A percentile compares a stretch with the other conserved stretches of the same genome.
Conservation (phyloP, 108 stramenopile species). For the Fistulifera solaris region DNA sequence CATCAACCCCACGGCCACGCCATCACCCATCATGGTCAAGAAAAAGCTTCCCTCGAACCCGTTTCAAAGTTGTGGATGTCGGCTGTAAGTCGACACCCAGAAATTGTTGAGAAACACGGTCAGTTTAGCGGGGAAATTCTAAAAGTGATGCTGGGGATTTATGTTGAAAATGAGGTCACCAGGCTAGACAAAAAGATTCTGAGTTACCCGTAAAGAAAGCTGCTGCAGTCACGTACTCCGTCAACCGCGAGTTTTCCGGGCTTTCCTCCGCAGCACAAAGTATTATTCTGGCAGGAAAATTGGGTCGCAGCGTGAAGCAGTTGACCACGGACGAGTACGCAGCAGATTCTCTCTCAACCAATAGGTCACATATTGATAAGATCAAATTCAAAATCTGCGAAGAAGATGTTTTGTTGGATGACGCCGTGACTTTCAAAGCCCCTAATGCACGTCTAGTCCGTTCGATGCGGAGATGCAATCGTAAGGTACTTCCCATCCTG, state of each 20-base stretch:
- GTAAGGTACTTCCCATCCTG: slow-evolving; percentile 56
- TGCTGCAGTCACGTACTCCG: background rate
- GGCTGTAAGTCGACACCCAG: slow-evolving; percentile 56
- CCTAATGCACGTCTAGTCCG: slow-evolving; percentile 69
- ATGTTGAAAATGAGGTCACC: background rate
- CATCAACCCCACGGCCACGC: too few species aligned
- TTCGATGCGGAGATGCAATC: slow-evolving; percentile 77
- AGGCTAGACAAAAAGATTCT: background rate
- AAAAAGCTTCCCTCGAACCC: slow-evolving; percentile 14
- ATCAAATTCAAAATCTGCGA: too few species aligned
- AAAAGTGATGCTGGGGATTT: slow-evolving; percentile 78
- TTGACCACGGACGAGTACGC: too few species aligned
- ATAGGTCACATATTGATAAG: too few species aligned
- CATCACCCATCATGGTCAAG: background rate
- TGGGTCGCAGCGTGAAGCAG: slow-evolving; percentile 28
- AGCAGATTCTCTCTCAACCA: too few species aligned
- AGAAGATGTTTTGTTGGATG: background rate
- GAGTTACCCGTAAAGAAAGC: background rate
- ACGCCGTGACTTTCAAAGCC: background rate
- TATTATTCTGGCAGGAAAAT: slow-evolving; percentile 34
- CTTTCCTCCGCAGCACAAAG: slow-evolving; percentile 26
- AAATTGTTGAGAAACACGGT: slow-evolving; percentile 65
- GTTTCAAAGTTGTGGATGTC: slow-evolving; percentile 59
- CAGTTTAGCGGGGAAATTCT: slow-evolving; percentile 69
- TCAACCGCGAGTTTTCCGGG: slow-evolving; percentile 8